Evolutionary conservation across 805 yeast genomes (phyloP).

Genomic region (Metschnikowia matae): DNA sequence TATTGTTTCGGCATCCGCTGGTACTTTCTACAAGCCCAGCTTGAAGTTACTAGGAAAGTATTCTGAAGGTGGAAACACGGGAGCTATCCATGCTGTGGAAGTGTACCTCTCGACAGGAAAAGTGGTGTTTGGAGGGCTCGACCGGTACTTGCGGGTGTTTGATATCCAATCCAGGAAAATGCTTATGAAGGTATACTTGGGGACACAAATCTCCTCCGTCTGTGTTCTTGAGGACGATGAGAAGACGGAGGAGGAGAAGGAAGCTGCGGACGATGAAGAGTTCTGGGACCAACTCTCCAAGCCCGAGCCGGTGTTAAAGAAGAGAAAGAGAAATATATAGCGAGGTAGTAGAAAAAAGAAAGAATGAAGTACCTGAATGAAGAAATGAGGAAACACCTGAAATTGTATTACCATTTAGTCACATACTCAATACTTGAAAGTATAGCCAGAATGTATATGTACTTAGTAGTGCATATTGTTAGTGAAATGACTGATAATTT

Average conservation of each 20-base stretch:
- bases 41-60: slow-evolving; percentile 65
- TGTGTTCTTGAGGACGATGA: slow-evolving; percentile 44
- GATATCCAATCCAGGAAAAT: slow-evolving; percentile 56
- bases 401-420: no score
- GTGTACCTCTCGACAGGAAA: slow-evolving; percentile 37
- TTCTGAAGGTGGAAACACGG: slow-evolving; percentile 47
- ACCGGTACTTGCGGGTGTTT: slow-evolving; percentile 78
- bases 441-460: no score
- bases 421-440: no score
- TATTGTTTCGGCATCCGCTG: slow-evolving; percentile 41
- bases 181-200: slow-evolving; percentile 69
- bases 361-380: no score
- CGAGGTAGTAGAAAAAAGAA: no score
- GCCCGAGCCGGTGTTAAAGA: slow-evolving; percentile 27
- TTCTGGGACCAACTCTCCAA: slow-evolving; percentile 34
- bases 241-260: slow-evolving; percentile 28
- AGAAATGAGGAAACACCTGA: no score
- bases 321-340: slow-evolving; percentile 24
- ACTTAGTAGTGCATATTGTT: no score
- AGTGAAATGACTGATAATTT: no score
- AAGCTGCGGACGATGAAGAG: slow-evolving; percentile 27
- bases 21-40: slow-evolving; percentile 40
- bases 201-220: slow-evolving; percentile 61
- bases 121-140: slow-evolving; percentile 78
- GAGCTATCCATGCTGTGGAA: slow-evolving; percentile 70